Conservation (phyloP, 768 basidiomycete genomes). For the Lyophyllum atratum region DNA sequence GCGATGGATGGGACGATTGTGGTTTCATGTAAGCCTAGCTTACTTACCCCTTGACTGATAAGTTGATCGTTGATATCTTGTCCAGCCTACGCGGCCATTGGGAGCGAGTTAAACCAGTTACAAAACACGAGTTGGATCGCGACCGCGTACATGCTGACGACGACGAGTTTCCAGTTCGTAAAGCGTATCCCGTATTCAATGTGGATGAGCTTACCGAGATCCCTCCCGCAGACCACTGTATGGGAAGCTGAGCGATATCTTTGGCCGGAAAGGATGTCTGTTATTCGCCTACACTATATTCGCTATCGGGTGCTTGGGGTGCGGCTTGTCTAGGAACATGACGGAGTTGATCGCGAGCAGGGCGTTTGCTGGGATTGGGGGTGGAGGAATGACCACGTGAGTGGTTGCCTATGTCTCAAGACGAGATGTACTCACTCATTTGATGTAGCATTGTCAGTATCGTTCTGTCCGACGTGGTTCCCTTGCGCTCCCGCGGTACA, state of each 20-base stretch:
- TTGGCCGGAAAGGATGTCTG: constrained; percentile 60
- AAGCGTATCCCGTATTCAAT: neutral
- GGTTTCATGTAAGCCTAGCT: constrained; percentile 37
- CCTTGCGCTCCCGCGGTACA: constrained; percentile 63
- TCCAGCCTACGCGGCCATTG: constrained; percentile 54
- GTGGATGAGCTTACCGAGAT: neutral
- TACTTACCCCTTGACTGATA: neutral
- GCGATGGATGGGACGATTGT: constrained; percentile 55
- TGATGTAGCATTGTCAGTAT: constrained; percentile 57
- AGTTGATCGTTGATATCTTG: neutral
- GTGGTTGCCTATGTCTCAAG: constrained; percentile 16
- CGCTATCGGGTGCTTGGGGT: constrained; percentile 52
- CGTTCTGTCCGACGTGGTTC: constrained; percentile 66
- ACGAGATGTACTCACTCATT: neutral
- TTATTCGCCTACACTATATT: constrained; percentile 57
- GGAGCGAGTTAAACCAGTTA: constrained; percentile 59
- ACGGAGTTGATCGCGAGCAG: constrained; percentile 53
- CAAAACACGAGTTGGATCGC: constrained; percentile 71
- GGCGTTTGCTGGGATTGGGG: constrained; percentile 60
- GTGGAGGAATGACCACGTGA: constrained; percentile 65
- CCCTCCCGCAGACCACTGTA: constrained; percentile 50
- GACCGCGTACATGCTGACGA: constrained; percentile 61
- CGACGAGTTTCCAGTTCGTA: constrained; percentile 61
- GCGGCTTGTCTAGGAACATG: constrained; percentile 56
- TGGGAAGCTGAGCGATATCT: constrained; percentile 68